These are phyloP conservation scores for Leccinum aurantiacum DNA, from an alignment of 768 basidiomycete species.

Conservation along the genomic window DNA sequence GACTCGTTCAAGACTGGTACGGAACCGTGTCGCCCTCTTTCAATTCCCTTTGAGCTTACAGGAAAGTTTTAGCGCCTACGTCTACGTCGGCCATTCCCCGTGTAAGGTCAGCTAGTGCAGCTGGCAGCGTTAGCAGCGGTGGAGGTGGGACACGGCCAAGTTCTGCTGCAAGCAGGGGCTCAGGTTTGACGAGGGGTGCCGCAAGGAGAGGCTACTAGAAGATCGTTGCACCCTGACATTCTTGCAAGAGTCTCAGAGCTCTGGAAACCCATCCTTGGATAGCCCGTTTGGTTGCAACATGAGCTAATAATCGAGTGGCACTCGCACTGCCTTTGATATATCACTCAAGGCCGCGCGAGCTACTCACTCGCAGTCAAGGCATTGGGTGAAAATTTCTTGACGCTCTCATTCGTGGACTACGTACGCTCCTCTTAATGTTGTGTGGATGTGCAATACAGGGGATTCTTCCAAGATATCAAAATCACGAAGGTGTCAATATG, in stretches of 20 bases:
- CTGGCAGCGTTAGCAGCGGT: conserved; percentile 20
- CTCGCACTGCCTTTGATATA: neutral
- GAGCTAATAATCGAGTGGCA: neutral
- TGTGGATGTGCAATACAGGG: conserved; percentile 5
- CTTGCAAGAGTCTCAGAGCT: neutral
- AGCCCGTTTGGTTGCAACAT: neutral
- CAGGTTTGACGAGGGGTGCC: conserved; percentile 26
- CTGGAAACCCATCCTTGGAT: neutral
- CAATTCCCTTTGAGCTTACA: conserved; percentile 8
- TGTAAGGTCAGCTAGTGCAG: conserved; percentile 27
- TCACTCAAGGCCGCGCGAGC: neutral
- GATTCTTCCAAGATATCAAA: neutral
- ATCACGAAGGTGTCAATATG: neutral
- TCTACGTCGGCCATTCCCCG: conserved; percentile 22
- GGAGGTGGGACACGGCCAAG: conserved; percentile 23
- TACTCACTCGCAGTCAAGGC: neutral
- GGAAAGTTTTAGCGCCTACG: conserved; percentile 10
- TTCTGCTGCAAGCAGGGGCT: conserved; percentile 27
- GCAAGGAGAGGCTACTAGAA: conserved; percentile 29
- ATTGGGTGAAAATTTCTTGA: conserved; percentile 1
- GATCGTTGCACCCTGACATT: neutral
- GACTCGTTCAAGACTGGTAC: conserved; percentile 42
- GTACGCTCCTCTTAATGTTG: conserved; percentile 1
- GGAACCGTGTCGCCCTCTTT: conserved; percentile 3
- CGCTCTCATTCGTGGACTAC: conserved; percentile 6